A percentile compares a stretch with the other conserved stretches of the same genome.
These are phyloP conservation scores for Euphorbia tirucalli DNA, from an alignment of 345 rosid genomes.

Conservation along the genomic window DNA sequence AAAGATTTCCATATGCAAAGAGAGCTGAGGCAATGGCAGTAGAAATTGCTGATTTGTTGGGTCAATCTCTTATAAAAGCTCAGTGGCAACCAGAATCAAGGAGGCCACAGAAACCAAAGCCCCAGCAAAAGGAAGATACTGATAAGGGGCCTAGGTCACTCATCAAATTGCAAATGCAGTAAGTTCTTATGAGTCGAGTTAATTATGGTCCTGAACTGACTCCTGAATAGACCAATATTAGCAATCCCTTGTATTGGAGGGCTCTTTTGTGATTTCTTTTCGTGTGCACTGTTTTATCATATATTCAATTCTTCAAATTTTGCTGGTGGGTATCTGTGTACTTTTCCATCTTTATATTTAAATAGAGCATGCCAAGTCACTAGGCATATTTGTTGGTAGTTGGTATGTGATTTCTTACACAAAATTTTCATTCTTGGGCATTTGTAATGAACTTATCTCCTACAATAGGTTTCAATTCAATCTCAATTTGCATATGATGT, in stretches of 20 bases:
- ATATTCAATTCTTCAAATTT: neutral
- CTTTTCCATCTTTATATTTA: neutral
- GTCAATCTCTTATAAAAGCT: conserved; percentile 67
- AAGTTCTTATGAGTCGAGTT: conserved; percentile 25
- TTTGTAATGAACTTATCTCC: neutral
- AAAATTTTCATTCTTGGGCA: neutral
- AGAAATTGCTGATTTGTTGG: conserved; percentile 72
- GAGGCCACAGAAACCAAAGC: conserved; percentile 39
- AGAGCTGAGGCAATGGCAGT: conserved; percentile 83
- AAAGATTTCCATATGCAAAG: conserved; percentile 68
- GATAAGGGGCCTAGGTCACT: conserved; percentile 62
- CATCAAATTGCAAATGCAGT: conserved; percentile 39
- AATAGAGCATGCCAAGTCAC: neutral
- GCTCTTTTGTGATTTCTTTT: too few species aligned
- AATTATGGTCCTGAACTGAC: neutral
- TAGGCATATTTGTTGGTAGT: neutral
- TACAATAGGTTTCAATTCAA: neutral
- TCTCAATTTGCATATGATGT: neutral
- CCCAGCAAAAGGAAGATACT: conserved; percentile 42
- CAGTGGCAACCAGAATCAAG: conserved; percentile 78
- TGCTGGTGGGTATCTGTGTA: neutral
- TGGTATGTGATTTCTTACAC: neutral
- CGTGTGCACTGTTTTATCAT: neutral
- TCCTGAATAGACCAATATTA: neutral
- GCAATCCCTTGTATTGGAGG: too few species aligned